phyloP scores from a whole-genome alignment of 805 yeast genomes.

The Hanseniaspora lachancei region DNA sequence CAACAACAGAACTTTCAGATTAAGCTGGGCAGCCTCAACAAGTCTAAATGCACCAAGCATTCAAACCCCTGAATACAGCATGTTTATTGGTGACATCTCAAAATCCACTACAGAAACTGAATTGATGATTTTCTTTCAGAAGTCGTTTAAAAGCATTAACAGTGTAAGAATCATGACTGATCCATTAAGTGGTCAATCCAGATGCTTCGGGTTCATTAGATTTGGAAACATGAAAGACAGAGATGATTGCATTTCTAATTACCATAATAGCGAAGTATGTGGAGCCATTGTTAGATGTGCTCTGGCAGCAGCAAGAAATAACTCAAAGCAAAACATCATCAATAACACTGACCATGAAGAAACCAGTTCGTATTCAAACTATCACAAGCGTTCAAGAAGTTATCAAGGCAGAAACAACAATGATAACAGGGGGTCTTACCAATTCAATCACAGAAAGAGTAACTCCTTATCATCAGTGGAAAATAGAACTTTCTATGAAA shows the following conservation, averaged over 20 bases:
- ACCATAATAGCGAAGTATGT: conserved; percentile 72
- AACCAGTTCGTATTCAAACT: background rate
- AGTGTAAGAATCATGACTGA: conserved; percentile 81
- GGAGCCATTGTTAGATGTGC: conserved; percentile 70
- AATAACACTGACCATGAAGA: background rate
- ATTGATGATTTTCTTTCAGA: conserved; percentile 56
- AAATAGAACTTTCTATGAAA: conserved; percentile 19
- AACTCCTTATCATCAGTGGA: background rate
- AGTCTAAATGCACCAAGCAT: conserved; percentile 58
- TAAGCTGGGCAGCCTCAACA: conserved; percentile 79
- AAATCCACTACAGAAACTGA: conserved; percentile 74
- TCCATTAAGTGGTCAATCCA: conserved; percentile 61
- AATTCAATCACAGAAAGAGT: conserved; percentile 7
- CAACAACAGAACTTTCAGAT: conserved; percentile 48
- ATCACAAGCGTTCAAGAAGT: conserved; percentile 13
- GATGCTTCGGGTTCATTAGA: conserved; percentile 73
- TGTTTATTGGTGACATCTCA: conserved; percentile 72
- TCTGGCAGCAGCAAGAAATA: conserved; percentile 54
- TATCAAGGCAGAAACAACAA: background rate
- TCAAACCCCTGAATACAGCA: conserved; percentile 60
- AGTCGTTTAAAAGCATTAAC: conserved; percentile 50
- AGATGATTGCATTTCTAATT: conserved; percentile 51
- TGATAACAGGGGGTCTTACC: background rate
- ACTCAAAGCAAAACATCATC: conserved; percentile 14
- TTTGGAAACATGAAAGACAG: conserved; percentile 60